These are phyloP conservation scores for Chytridium lagenaria DNA, from an alignment of 371 early-diverging fungal species.

Conservation along the genomic window DNA sequence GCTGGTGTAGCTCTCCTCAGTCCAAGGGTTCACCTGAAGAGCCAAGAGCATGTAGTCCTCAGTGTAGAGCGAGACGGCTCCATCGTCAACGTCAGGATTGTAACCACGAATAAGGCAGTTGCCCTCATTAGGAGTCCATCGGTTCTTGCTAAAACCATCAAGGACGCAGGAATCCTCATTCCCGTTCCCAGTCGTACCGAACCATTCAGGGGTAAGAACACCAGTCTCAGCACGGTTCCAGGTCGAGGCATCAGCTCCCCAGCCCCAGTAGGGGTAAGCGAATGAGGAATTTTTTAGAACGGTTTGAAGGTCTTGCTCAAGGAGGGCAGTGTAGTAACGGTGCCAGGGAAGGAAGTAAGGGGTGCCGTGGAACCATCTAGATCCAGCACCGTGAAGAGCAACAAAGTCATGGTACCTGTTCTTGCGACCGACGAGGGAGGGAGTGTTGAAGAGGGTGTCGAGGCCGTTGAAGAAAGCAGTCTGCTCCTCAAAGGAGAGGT, in stretches of 20 bases:
- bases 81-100: not conserved
- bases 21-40: not conserved
- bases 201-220: not conserved
- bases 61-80: constrained; percentile 40
- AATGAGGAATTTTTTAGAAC: not conserved
- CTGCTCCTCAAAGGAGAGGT: not conserved
- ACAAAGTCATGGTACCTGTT: constrained; percentile 31
- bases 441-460: constrained; percentile 39
- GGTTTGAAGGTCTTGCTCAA: constrained; percentile 4
- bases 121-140: not conserved
- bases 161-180: constrained; percentile 4
- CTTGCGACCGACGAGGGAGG: constrained; percentile 38
- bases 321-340: constrained; percentile 1
- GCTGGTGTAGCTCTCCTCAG: not conserved
- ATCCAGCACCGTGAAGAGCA: constrained; percentile 1
- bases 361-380: not conserved
- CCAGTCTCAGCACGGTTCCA: not conserved
- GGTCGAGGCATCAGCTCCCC: not conserved
- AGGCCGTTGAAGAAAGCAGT: constrained; percentile 29
- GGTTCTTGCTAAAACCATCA: constrained; percentile 6
- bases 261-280: constrained; percentile 18
- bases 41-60: constrained; percentile 47
- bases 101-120: constrained; percentile 3
- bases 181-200: constrained; percentile 11
- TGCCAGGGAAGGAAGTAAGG: constrained; percentile 25